phyloP scores from a whole-genome alignment of 306 rosid genomes.

The Prunus dulcis region DNA sequence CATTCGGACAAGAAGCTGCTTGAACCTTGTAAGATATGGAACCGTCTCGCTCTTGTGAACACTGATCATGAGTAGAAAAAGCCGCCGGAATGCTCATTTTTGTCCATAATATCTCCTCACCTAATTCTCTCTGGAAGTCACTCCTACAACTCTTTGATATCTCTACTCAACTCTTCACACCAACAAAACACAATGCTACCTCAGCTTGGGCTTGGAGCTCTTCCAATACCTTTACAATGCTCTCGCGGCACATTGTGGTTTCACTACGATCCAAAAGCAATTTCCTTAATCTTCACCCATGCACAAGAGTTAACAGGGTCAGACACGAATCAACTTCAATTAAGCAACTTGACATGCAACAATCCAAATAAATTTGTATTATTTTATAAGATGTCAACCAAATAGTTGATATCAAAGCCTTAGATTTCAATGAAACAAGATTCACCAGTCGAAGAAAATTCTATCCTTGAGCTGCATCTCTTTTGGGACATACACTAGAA shows the following conservation, averaged over 20 bases:
- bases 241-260: slow-evolving; percentile 55
- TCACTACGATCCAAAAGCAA: slow-evolving; percentile 59
- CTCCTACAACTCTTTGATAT: neutral
- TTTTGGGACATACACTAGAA: too few species aligned
- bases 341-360: neutral
- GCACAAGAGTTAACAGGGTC: slow-evolving; percentile 14
- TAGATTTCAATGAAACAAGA: neutral
- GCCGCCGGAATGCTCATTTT: neutral
- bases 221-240: slow-evolving; percentile 65
- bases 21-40: neutral
- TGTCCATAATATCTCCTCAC: neutral
- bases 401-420: neutral
- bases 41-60: neutral
- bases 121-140: neutral
- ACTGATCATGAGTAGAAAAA: neutral
- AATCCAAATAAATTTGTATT: neutral
- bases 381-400: neutral
- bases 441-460: too few species aligned
- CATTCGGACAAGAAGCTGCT: neutral
- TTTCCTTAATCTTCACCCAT: slow-evolving; percentile 66
- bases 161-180: slow-evolving; percentile 61
- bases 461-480: too few species aligned
- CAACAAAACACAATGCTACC: slow-evolving; percentile 88
- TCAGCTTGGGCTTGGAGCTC: slow-evolving; percentile 96
- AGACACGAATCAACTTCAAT: slow-evolving; percentile 4